These are phyloP conservation scores for Xylariaceae sp. DNA, from an alignment of 2,329 filamentous ascomycete genomes.

Conservation along the genomic window DNA sequence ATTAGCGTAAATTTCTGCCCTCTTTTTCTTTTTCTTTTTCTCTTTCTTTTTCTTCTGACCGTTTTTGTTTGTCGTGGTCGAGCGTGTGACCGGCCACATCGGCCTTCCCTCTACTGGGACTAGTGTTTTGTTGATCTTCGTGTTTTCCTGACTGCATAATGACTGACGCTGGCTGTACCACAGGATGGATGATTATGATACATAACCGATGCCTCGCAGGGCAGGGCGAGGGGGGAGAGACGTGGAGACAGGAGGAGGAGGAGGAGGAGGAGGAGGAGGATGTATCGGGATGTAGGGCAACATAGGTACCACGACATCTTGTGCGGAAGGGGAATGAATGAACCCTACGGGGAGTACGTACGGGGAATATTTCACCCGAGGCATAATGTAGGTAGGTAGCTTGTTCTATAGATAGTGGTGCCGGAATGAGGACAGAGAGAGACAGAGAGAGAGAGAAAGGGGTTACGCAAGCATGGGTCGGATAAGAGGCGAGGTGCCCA, in stretches of 20 bases:
- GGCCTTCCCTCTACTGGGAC: not conserved
- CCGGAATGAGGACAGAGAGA: too few relatives aligned
- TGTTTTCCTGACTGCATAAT: not conserved
- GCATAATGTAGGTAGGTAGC: too few relatives aligned
- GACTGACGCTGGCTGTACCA: not conserved
- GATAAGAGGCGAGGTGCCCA: slow-evolving; percentile 11
- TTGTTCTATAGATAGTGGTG: too few relatives aligned
- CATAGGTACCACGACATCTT: slow-evolving; percentile 2
- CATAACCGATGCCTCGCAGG: not conserved
- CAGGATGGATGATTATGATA: not conserved
- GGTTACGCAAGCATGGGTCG: not conserved
- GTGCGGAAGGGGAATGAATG: too few relatives aligned
- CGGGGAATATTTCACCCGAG: too few relatives aligned
- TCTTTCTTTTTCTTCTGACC: not conserved
- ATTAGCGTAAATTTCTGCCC: too few relatives aligned
- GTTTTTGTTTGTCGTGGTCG: not conserved
- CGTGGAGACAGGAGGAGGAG: not conserved
- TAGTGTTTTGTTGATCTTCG: not conserved
- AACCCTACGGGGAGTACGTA: too few relatives aligned
- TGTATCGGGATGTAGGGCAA: slow-evolving; percentile 3
- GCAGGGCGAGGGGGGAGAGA: not conserved
- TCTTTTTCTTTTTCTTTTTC: not conserved
- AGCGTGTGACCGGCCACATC: not conserved
- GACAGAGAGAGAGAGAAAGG: too few relatives aligned
- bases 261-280: not conserved